These are phyloP conservation scores for Articulospora tetracladia DNA, from an alignment of 495 filamentous ascomycete species.

Conservation along the genomic window DNA sequence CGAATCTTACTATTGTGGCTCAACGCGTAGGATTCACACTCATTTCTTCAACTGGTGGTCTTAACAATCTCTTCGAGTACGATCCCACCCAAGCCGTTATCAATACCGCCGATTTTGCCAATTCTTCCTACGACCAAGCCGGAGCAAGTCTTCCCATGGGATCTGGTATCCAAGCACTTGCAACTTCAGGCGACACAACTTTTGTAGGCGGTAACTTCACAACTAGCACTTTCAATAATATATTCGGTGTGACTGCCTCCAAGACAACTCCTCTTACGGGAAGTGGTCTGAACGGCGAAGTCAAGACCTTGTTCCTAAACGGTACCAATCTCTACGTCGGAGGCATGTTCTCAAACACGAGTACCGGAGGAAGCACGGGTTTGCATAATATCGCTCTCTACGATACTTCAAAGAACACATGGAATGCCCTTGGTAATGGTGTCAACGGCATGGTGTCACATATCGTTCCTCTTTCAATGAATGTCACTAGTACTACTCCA, in stretches of 20 bases:
- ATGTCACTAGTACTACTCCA: slow-evolving; percentile 64
- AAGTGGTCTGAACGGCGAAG: slow-evolving; percentile 78
- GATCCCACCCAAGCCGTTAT: slow-evolving; percentile 59
- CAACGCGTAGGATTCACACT: slow-evolving; percentile 78
- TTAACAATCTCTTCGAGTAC: slow-evolving; percentile 93
- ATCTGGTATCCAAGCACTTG: slow-evolving; percentile 64
- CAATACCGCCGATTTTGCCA: slow-evolving; percentile 57
- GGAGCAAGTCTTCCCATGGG: slow-evolving; percentile 59
- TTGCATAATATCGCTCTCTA: slow-evolving; percentile 75
- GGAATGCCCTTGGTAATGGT: slow-evolving; percentile 79
- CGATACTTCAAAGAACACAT: slow-evolving; percentile 61
- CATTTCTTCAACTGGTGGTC: slow-evolving; percentile 55
- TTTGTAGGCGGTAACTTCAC: slow-evolving; percentile 89
- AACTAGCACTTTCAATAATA: slow-evolving; percentile 57
- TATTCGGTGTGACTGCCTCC: slow-evolving; percentile 70
- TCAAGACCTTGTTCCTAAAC: slow-evolving; percentile 63
- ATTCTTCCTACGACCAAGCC: slow-evolving; percentile 70
- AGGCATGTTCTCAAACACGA: slow-evolving; percentile 78
- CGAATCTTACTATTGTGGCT: slow-evolving; percentile 74
- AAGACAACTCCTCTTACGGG: slow-evolving; percentile 53
- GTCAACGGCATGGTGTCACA: slow-evolving; percentile 74
- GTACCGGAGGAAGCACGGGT: slow-evolving; percentile 50
- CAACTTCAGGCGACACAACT: slow-evolving; percentile 50
- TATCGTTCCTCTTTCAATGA: slow-evolving; percentile 75
- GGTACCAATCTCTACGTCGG: slow-evolving; percentile 73